Conservation (phyloP, 805 yeast species). For the Isabelozyma heimii region DNA sequence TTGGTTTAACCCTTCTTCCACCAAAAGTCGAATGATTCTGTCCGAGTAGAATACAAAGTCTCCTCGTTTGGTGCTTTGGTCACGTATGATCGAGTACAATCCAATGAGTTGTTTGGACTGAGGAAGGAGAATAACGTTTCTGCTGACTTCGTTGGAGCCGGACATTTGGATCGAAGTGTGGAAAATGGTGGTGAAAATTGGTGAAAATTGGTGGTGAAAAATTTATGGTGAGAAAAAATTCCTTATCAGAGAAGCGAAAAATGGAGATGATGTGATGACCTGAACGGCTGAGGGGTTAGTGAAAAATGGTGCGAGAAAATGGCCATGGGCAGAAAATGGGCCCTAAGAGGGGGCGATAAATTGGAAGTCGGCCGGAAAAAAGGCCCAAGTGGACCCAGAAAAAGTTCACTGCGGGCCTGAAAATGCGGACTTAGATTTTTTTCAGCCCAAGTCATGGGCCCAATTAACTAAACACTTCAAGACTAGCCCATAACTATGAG, state of each 20-base stretch:
- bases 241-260: not conserved
- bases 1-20: conserved; percentile 93
- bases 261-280: not conserved
- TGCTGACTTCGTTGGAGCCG: conserved; percentile 16
- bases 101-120: conserved; percentile 90
- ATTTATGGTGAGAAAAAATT: not conserved
- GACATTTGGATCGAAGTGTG: conserved; percentile 10
- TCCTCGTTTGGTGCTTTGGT: conserved; percentile 73
- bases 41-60: conserved; percentile 96
- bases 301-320: not conserved
- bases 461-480: too few relatives aligned
- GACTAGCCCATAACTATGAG: too few relatives aligned
- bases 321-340: too few relatives aligned
- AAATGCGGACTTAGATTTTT: too few relatives aligned
- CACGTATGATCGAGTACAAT: conserved; percentile 87
- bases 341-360: too few relatives aligned
- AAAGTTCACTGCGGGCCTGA: too few relatives aligned
- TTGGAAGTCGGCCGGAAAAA: too few relatives aligned
- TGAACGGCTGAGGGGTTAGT: not conserved
- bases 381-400: too few relatives aligned
- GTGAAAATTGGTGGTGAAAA: not conserved
- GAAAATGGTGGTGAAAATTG: not conserved
- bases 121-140: conserved; percentile 68
- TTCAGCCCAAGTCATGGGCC: too few relatives aligned
- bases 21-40: conserved; percentile 87